Evolutionary conservation across 1,139 yeast genomes (phyloP).

Genomic region (Nadsonia commutata): DNA sequence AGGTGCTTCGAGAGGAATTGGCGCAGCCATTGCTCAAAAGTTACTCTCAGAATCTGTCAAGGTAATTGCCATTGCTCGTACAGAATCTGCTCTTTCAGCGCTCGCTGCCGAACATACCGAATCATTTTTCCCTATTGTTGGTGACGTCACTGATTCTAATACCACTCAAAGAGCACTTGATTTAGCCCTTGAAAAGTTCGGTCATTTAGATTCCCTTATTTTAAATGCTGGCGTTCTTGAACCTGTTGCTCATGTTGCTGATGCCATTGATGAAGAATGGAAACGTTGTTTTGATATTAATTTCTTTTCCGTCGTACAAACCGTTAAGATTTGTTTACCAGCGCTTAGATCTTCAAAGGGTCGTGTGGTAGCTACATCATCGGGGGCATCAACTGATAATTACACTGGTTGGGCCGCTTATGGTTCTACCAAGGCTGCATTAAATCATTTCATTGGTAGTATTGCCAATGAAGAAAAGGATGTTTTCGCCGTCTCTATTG

Average conservation of each 20-base stretch:
- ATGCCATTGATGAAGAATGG: constrained; percentile 43
- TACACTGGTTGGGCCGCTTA: constrained; percentile 80
- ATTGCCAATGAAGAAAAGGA: constrained; percentile 53
- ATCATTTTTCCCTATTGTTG: constrained; percentile 25
- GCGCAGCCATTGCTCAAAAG: constrained; percentile 48
- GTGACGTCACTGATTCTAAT: constrained; percentile 45
- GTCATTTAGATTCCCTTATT: constrained; percentile 52
- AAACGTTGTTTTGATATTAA: constrained; percentile 56
- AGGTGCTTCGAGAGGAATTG: constrained; percentile 64
- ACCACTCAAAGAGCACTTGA: constrained; percentile 31
- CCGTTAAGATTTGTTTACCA: constrained; percentile 42
- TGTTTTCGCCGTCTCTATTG: constrained; percentile 51
- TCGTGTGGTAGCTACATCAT: constrained; percentile 57
- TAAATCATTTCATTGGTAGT: constrained; percentile 57
- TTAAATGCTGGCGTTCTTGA: constrained; percentile 83
- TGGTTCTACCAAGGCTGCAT: constrained; percentile 80
- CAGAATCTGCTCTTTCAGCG: constrained; percentile 32
- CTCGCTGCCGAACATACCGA: constrained; percentile 16
- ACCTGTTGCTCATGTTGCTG: constrained; percentile 50
- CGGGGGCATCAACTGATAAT: constrained; percentile 61
- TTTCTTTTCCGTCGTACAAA: constrained; percentile 57
- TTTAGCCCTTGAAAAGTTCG: constrained; percentile 32
- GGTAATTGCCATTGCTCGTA: constrained; percentile 64
- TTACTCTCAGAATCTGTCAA: constrained; percentile 32
- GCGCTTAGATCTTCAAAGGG: constrained; percentile 44